These are phyloP conservation scores for Rhynchospora breviuscula DNA, from an alignment of 176 grass and related monocot genomes.

Conservation along the genomic window DNA sequence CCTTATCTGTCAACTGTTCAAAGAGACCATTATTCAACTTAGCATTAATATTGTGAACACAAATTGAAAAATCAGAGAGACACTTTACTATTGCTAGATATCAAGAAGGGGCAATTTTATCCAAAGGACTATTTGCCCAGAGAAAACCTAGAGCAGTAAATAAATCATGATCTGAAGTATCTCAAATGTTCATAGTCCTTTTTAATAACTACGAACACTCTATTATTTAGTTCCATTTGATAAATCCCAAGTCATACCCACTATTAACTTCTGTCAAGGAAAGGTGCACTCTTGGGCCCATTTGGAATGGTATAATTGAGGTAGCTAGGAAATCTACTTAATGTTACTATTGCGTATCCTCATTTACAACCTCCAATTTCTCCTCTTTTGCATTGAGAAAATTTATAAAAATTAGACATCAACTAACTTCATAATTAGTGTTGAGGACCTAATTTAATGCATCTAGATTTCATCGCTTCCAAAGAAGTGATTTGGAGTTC, in stretches of 20 bases:
- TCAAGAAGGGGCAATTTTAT: background rate
- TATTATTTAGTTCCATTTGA: background rate
- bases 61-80: background rate
- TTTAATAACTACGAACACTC: background rate
- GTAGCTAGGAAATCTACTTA: background rate
- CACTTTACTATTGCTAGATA: background rate
- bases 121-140: background rate
- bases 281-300: background rate
- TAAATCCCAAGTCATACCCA: background rate
- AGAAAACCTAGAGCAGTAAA: background rate
- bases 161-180: background rate
- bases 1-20: slow-evolving; percentile 47
- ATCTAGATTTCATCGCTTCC: background rate
- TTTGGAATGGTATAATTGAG: background rate
- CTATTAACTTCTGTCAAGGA: background rate
- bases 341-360: background rate
- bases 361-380: background rate
- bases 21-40: background rate
- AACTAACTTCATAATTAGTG: background rate
- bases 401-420: background rate
- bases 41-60: background rate
- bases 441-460: background rate
- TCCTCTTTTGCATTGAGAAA: background rate
- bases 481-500: no score
- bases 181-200: background rate